Evolutionary conservation across 2,329 filamentous ascomycete species (phyloP).

Genomic region (Stagonosporopsis chrysanthemi): DNA sequence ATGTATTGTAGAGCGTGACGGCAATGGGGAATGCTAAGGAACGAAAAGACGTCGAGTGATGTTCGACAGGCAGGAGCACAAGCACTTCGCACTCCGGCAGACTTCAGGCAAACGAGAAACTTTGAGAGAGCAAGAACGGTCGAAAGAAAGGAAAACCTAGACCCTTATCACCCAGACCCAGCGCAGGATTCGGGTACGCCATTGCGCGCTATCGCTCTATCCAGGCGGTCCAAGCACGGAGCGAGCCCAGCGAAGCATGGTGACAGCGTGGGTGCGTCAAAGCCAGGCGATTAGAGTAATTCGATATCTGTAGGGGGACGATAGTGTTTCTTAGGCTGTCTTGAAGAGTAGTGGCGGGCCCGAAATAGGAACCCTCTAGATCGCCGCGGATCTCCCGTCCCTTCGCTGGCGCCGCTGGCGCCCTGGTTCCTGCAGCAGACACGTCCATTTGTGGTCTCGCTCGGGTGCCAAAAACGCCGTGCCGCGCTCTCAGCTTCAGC

Average conservation of each 20-base stretch:
- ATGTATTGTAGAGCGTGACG: not conserved
- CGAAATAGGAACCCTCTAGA: constrained; percentile 15
- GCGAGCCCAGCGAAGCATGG: constrained; percentile 4
- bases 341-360: constrained; percentile 5
- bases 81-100: not conserved
- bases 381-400: constrained; percentile 8
- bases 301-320: constrained; percentile 7
- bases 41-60: constrained; percentile 17
- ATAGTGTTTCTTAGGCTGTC: constrained; percentile 13
- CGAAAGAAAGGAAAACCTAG: not conserved
- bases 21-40: not conserved
- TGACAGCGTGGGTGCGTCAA: not conserved
- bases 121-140: constrained; percentile 2
- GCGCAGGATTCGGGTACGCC: constrained; percentile 15
- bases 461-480: constrained; percentile 13
- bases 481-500: constrained; percentile 13
- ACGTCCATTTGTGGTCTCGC: constrained; percentile 3
- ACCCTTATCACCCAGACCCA: constrained; percentile 15
- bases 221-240: constrained; percentile 6
- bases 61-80: constrained; percentile 17
- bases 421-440: constrained; percentile 6
- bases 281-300: constrained; percentile 4
- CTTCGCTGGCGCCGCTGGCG: not conserved
- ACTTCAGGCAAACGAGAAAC: not conserved
- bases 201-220: constrained; percentile 12